Evolutionary conservation across 495 filamentous ascomycete species (phyloP), one percentile per base, ranked within the genome.

Genomic region (Glonium stellatum): DNA sequence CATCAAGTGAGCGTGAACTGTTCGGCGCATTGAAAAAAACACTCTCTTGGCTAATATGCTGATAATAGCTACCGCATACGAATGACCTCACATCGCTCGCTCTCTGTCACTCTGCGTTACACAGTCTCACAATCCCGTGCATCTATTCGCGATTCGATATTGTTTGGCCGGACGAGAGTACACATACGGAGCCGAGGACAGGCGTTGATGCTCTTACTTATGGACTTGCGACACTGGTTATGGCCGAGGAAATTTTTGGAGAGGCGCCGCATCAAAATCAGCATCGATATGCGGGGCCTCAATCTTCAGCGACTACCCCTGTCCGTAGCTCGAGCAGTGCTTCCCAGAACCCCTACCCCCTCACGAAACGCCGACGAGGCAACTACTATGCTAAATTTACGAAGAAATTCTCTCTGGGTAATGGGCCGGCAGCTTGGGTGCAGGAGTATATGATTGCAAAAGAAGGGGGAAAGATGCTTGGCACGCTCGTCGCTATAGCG

Each of bases 111-210:
- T 92, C 89, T 18, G 82, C 86, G n/a, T 80, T 97, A 13, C 88
- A 96, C 74, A 75, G 77, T 42, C 78, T 97, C 46, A 84, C 88
- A 0, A 86, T 92, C 15, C 90, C 90, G 10, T 82, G 87, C 55
- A 95, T 97, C 67, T 97, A 97, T 71, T 87, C 88, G 1, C 84
- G 89, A 25, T 96, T 97, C 70, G 89, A 96, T 69, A 96, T 96
- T 61, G 86, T 93, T 41, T 97, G 92, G 92, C 92, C 92, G 0
- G 89, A 95, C 63, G 82, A 80, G 5, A 75, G 80, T 47, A 75
- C 80, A 21, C 73, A 82, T 1, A 76, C 82, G 4, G 84, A 88
- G 58, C 82, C 87, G 52, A 79, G 85, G 12, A 81, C 83, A 27
- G 89, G 87, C 42, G 89, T 96, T 31, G 92, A 96, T 76, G 91